phyloP scores from a whole-genome alignment of 140 eudicot genomes.

The Cichorium intybus region DNA sequence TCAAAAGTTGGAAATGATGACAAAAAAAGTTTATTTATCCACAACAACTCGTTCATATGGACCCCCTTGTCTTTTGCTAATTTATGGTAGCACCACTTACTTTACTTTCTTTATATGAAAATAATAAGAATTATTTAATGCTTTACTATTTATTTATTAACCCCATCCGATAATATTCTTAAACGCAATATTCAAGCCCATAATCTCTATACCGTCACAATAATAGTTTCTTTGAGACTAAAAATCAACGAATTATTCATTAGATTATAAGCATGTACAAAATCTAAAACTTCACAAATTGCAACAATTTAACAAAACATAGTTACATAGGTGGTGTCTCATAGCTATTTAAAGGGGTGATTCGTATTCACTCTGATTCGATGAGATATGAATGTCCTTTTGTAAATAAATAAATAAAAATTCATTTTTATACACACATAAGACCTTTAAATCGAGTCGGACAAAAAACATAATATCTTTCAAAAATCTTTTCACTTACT shows the following conservation, averaged over 20 bases:
- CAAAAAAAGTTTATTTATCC: slow-evolving; percentile 15
- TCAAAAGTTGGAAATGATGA: slow-evolving; percentile 34
- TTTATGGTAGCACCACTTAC: slow-evolving; percentile 12
- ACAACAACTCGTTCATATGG: slow-evolving; percentile 13
- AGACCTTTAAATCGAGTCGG: no score
- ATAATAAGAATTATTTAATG: neutral
- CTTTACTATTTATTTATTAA: neutral
- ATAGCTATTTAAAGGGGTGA: no score
- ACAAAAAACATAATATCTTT: no score
- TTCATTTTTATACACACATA: no score
- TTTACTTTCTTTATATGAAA: neutral
- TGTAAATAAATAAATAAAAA: no score
- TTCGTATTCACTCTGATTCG: no score
- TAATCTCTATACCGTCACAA: neutral
- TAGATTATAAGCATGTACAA: neutral
- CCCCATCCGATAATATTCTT: neutral
- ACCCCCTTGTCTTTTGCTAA: slow-evolving; percentile 22
- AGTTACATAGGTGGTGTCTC: neutral
- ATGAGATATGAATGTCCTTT: no score
- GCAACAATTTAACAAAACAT: neutral
- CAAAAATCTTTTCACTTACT: no score
- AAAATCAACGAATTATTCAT: neutral
- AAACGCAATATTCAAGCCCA: neutral
- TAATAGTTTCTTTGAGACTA: neutral
- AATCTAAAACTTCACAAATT: neutral